A percentile compares a stretch with the other conserved stretches of the same genome.
Evolutionary conservation across 768 basidiomycete genomes (phyloP).

Genomic region (Psilocybe azurescens): DNA sequence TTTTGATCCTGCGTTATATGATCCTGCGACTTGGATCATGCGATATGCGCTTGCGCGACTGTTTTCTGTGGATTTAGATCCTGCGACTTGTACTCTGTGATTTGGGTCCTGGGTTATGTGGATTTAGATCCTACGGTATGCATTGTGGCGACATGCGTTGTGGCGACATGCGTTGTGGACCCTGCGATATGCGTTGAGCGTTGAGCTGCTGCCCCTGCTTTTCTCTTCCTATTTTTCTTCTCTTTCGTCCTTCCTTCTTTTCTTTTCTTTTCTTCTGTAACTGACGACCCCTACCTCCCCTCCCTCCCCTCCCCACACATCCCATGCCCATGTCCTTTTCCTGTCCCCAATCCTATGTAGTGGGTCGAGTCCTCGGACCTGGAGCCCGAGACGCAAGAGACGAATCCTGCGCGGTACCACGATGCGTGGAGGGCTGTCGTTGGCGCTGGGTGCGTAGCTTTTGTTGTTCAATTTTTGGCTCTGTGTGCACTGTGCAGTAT

Average conservation of each 20-base stretch:
- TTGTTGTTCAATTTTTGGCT: background rate
- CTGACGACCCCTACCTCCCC: background rate
- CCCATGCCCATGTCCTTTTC: background rate
- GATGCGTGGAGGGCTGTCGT: conserved; percentile 96
- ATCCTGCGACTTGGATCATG: no score
- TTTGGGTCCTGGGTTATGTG: no score
- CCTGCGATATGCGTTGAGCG: no score
- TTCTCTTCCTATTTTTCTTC: background rate
- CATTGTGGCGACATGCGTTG: no score
- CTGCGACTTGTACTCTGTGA: no score
- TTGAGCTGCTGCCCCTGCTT: no score
- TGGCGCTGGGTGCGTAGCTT: conserved; percentile 72
- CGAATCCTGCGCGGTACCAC: conserved; percentile 86
- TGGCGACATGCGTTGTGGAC: no score
- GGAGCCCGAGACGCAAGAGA: conserved; percentile 80
- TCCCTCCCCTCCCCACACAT: background rate
- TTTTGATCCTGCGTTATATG: no score
- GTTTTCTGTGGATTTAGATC: no score
- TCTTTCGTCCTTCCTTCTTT: background rate
- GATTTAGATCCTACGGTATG: no score
- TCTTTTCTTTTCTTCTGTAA: background rate
- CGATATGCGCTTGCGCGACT: no score
- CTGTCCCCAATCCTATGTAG: conserved; percentile 39
- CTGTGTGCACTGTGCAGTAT: no score
- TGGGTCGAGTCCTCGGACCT: conserved; percentile 97